Conservation (phyloP, 2,329 filamentous ascomycete genomes). For the Aspergillus quadricinctus region DNA sequence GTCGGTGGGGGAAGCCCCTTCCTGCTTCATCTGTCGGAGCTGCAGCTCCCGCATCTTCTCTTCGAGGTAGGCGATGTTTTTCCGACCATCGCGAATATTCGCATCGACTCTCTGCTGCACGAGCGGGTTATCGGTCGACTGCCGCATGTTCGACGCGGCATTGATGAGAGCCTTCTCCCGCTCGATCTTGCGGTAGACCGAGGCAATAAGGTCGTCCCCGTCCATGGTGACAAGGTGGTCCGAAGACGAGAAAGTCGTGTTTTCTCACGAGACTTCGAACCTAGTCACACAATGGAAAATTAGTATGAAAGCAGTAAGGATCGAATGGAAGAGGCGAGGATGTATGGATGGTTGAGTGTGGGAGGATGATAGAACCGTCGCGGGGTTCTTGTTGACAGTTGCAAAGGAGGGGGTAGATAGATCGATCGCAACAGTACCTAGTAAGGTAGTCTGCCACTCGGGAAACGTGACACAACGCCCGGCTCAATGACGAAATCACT, state of each 20-base stretch:
- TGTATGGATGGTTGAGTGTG: conserved; percentile 8
- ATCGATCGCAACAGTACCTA: conserved; percentile 3
- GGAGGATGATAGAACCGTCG: conserved; percentile 16
- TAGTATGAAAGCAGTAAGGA: conserved; percentile 12
- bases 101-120: conserved; percentile 87
- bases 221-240: conserved; percentile 46
- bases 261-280: not conserved
- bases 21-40: conserved; percentile 67
- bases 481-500: conserved; percentile 8
- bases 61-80: conserved; percentile 95
- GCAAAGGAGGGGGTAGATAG: conserved; percentile 10
- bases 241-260: conserved; percentile 8
- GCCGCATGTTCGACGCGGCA: conserved; percentile 89
- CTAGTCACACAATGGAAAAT: conserved; percentile 1
- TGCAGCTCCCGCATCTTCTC: conserved; percentile 85
- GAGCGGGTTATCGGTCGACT: conserved; percentile 88
- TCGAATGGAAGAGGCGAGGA: conserved; percentile 6
- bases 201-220: conserved; percentile 62
- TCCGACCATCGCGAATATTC: conserved; percentile 87
- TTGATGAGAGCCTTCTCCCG: conserved; percentile 93
- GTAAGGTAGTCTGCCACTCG: not conserved
- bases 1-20: conserved; percentile 43
- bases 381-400: conserved; percentile 24
- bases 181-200: conserved; percentile 96
- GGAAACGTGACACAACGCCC: conserved; percentile 11